These are phyloP conservation scores for Phoenix dactylifera DNA, from an alignment of 176 grass and related monocot species.

Conservation along the genomic window DNA sequence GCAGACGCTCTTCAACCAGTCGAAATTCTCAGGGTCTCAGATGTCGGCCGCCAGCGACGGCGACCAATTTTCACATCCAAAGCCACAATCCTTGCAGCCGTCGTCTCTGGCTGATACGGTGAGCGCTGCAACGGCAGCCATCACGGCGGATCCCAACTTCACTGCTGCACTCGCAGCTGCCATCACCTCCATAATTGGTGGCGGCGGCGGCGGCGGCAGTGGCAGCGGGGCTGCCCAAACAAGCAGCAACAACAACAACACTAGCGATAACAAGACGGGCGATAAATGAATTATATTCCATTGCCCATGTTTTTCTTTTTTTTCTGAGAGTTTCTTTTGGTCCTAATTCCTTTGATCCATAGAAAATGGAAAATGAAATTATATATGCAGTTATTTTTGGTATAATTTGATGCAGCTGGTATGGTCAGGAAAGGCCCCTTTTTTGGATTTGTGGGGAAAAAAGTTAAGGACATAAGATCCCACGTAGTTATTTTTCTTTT, in stretches of 20 bases:
- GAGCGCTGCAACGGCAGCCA: constrained; percentile 65
- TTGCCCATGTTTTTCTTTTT: neutral
- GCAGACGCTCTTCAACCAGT: constrained; percentile 48
- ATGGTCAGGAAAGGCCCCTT: too few species aligned
- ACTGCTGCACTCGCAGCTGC: constrained; percentile 72
- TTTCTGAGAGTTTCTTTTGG: neutral
- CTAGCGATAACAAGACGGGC: constrained; percentile 19
- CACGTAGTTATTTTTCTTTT: too few species aligned
- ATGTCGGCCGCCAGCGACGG: constrained; percentile 36
- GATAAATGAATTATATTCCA: too few species aligned
- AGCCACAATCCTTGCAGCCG: constrained; percentile 9
- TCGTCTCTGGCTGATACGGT: constrained; percentile 37
- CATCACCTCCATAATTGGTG: constrained; percentile 74
- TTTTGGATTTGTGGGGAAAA: too few species aligned
- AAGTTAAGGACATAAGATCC: too few species aligned
- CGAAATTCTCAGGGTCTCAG: constrained; percentile 61
- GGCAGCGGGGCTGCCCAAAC: too few species aligned
- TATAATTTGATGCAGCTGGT: too few species aligned
- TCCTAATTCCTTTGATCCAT: constrained; percentile 4
- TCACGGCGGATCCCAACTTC: constrained; percentile 79
- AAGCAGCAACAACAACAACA: constrained; percentile 17
- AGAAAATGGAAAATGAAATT: constrained; percentile 17
- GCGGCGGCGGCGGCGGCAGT: neutral
- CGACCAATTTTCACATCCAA: constrained; percentile 28
- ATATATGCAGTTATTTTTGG: too few species aligned